A percentile compares a stretch with the other conserved stretches of the same genome.
Conservation (phyloP, 331 rosid species). For the Pyrus hybrid region DNA sequence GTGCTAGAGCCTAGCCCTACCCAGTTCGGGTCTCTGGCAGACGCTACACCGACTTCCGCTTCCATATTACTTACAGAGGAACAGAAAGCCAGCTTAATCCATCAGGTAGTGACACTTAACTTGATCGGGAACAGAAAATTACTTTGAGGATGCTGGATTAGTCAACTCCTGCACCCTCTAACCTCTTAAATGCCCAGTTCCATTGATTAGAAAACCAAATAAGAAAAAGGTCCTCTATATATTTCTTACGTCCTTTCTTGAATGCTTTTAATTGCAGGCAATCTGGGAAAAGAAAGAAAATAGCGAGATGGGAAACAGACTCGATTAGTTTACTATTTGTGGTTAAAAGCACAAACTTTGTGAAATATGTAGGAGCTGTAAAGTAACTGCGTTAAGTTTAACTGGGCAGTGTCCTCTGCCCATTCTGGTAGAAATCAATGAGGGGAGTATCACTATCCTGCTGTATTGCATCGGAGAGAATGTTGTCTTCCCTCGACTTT, state of each 20-base stretch:
- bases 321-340: too few relatives aligned
- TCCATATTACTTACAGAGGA: neutral
- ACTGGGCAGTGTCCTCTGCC: neutral
- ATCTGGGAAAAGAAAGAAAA: neutral
- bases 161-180: neutral
- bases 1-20: neutral
- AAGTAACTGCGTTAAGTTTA: neutral
- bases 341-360: too few relatives aligned
- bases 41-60: neutral
- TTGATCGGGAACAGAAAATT: neutral
- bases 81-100: neutral
- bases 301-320: neutral
- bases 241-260: neutral
- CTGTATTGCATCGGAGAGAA: too few relatives aligned
- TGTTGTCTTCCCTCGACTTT: too few relatives aligned
- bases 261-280: neutral
- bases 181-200: neutral
- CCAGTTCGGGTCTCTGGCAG: neutral
- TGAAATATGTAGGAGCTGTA: too few relatives aligned
- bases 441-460: neutral
- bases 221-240: neutral
- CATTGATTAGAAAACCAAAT: neutral
- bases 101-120: neutral
- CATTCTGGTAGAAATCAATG: neutral
- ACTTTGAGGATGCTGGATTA: neutral